Base-by-base conservation (phyloP, 2,329 filamentous ascomycete genomes). In the Rhinocladiella similis region DNA sequence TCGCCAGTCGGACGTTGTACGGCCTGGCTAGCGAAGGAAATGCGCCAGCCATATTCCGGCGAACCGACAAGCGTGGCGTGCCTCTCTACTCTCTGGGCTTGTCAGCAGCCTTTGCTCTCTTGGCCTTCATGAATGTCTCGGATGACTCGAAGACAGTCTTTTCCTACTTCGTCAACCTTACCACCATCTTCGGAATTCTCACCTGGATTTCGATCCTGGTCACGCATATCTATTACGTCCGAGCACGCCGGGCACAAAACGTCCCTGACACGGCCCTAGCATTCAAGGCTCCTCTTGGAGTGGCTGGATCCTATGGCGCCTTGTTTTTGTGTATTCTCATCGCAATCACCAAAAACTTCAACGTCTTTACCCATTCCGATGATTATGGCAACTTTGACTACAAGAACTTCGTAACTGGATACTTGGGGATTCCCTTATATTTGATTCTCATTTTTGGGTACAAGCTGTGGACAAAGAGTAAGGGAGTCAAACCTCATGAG, bases 301-400 rank as follows among this genome's bases (percentile, higher is more conserved):
- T 84, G 36, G 81, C 70, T 59, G 90, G 90, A 10, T 90, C 86
- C 0, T 84, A 84, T 68, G 75, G 77, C 57, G 87, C 87, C 0
- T 78, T 94, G 1, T 75, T 78, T 67, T 86, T 91, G 74, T 91
- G 88, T 73, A 79, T 81, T 67, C 69, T 94, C 33, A 88, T 94
- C 59, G 83, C 87, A 1, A 69, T 95, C 50, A 93, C 90, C 68
- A 95, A 94, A 81, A 92, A 91, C 78, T 94, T 85, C 73, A 79
- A 83, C 54, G 86, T 88, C 57, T 94, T 94, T 72, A 77, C 83
- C 2, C 72, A 70, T 56, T 71, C 66, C 41, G 53, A 70, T 65
- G 22, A 33, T 14, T 77, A 79, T 54, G 79, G 78, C 51, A 76
- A 77, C 49, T 89, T 89, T 63, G 83, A 88, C 71, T 88, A 88